Base-by-base conservation (phyloP, 2,329 filamentous ascomycete genomes). In the Penicillium thymicola region DNA sequence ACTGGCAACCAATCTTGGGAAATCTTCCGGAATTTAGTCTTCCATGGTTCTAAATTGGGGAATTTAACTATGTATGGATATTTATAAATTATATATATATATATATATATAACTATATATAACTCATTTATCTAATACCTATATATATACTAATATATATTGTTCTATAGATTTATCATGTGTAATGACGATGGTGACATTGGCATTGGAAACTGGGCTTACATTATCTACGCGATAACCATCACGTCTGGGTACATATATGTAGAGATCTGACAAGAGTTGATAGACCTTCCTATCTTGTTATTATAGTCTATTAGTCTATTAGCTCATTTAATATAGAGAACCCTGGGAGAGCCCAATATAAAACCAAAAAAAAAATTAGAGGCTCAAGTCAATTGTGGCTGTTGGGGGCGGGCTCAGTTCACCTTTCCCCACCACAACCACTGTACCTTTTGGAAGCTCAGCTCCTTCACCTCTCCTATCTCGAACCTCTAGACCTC, bases 161-260 rank as follows among this genome's bases (percentile, higher is more conserved):
- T 42, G 37, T 40, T 40, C 34, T 14, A 42, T 44, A 5, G 3
- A 45, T 21, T n/a, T 25, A n/a, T 1, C 14, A 55, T 55, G 48
- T 55, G 28, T 41, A 41, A 55, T 55, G 54, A 55, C 54, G 54
- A 55, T 55, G 54, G 46, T 55, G 54, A 46, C 48, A 54, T 47
- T 7, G 18, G 14, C 25, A 45, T 52, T 55, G 21, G 28, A 30
- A 51, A 36, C 30, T 41, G 48, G 42, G 36, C 48, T 28, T 37
- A 43, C 16, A 23, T 32, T 18, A n/a, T 36, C 46, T 16, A 52
- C 8, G 14, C 23, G 34, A 40, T 36, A 44, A 43, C 43, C n/a
- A 45, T 41, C 13, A 42, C 36, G 16, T 45, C 21, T 45, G 23
- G 16, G 28, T 8, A 43, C 11, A 28, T 8, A 28, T 8, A 49